Conservation (phyloP, 305 asterid genomes). For the Salvia sclarea region DNA sequence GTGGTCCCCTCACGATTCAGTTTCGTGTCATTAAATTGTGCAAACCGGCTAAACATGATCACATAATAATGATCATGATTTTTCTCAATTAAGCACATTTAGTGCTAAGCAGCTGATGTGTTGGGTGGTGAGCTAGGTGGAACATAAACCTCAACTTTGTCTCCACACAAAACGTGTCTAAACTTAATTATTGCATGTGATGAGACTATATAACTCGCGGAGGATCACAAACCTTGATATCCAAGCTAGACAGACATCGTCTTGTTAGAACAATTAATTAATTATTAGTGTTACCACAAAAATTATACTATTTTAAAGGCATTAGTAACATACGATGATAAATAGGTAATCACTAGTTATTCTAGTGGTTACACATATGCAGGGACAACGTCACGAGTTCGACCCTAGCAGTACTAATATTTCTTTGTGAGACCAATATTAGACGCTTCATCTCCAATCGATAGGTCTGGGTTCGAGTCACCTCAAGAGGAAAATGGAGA, state of each 20-base stretch:
- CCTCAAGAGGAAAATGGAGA: too few species aligned
- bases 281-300: too few species aligned
- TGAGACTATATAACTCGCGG: background rate
- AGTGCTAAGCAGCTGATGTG: background rate
- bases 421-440: too few species aligned
- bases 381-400: too few species aligned
- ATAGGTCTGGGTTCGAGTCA: too few species aligned
- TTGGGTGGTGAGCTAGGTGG: slow-evolving; percentile 14
- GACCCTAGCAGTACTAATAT: too few species aligned
- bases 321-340: too few species aligned
- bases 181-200: background rate
- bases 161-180: background rate
- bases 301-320: too few species aligned
- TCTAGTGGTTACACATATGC: too few species aligned
- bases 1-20: slow-evolving; percentile 20
- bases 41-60: background rate
- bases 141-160: background rate
- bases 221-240: background rate
- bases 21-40: background rate
- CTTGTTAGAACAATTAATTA: too few species aligned
- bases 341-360: too few species aligned
- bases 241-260: background rate
- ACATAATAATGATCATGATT: background rate
- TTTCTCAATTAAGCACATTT: slow-evolving; percentile 25
- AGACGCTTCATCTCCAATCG: too few species aligned